These are phyloP conservation scores for Kondoa malvinella DNA, from an alignment of 768 basidiomycete species.

Conservation along the genomic window DNA sequence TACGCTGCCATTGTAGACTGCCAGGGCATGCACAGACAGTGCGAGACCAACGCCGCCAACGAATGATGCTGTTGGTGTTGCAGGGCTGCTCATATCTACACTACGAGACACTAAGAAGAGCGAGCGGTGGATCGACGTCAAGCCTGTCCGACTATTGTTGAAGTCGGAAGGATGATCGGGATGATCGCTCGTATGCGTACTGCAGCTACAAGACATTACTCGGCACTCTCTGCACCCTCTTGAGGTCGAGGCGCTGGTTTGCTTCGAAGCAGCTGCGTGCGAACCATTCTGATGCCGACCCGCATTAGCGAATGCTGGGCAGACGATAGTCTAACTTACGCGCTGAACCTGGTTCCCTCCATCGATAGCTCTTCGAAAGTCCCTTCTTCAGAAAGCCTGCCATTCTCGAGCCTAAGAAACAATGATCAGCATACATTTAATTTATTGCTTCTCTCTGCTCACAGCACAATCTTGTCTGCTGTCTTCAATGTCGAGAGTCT, in stretches of 20 bases:
- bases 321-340: neutral
- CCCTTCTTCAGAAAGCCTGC: neutral
- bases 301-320: neutral
- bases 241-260: neutral
- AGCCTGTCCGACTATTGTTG: no score
- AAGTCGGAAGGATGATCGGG: no score
- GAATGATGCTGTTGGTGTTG: neutral
- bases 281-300: neutral
- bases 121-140: no score
- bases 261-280: neutral
- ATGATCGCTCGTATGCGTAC: no score
- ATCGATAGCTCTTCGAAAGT: neutral
- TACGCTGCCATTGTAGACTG: neutral
- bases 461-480: slow-evolving; percentile 23
- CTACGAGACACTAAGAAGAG: no score
- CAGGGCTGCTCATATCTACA: no score
- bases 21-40: neutral
- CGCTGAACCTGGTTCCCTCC: neutral
- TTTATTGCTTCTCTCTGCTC: neutral
- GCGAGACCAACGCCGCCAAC: neutral
- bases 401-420: neutral
- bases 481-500: slow-evolving; percentile 26
- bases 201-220: no score
- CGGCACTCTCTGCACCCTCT: slow-evolving; percentile 1
- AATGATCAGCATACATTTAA: neutral